Evolutionary conservation across 2,329 filamentous ascomycete genomes (phyloP).

Genomic region (Lojkania enalia): DNA sequence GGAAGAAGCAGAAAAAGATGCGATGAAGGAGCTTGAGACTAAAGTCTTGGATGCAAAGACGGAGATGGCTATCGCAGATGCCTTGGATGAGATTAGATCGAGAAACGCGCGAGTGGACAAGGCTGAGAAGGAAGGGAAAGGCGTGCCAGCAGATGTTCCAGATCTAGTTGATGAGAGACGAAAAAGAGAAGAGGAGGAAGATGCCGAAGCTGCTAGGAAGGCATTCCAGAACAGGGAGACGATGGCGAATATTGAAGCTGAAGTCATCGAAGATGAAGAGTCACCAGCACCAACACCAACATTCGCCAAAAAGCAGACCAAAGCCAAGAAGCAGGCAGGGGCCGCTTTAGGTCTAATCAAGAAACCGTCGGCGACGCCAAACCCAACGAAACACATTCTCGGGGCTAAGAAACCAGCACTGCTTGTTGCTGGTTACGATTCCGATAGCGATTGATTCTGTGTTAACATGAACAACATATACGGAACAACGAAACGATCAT

Average conservation of each 20-base stretch:
- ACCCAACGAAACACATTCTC: background rate
- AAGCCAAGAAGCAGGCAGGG: slow-evolving; percentile 83
- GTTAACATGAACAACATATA: too few species aligned
- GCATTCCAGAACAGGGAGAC: slow-evolving; percentile 64
- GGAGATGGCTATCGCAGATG: slow-evolving; percentile 96
- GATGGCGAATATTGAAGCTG: slow-evolving; percentile 52
- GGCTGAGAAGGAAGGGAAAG: slow-evolving; percentile 66
- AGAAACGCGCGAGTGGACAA: slow-evolving; percentile 86
- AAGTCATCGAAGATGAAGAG: slow-evolving; percentile 49
- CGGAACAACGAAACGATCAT: too few species aligned
- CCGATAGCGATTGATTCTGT: slow-evolving; percentile 20
- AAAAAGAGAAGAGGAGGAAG: slow-evolving; percentile 73
- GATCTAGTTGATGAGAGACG: slow-evolving; percentile 62
- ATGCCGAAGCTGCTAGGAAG: slow-evolving; percentile 75
- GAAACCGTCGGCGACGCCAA: slow-evolving; percentile 22
- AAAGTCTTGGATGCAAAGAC: slow-evolving; percentile 91
- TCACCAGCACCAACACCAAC: slow-evolving; percentile 50
- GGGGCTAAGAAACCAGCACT: slow-evolving; percentile 24
- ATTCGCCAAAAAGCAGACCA: slow-evolving; percentile 74
- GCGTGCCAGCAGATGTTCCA: slow-evolving; percentile 57
- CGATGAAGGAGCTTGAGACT: slow-evolving; percentile 92
- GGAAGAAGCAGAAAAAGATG: slow-evolving; percentile 80
- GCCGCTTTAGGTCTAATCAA: slow-evolving; percentile 79
- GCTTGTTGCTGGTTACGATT: slow-evolving; percentile 36
- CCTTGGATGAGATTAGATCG: slow-evolving; percentile 89